phyloP scores from a whole-genome alignment of 2,329 filamentous ascomycete genomes.

The Lecanosticta acicola region DNA sequence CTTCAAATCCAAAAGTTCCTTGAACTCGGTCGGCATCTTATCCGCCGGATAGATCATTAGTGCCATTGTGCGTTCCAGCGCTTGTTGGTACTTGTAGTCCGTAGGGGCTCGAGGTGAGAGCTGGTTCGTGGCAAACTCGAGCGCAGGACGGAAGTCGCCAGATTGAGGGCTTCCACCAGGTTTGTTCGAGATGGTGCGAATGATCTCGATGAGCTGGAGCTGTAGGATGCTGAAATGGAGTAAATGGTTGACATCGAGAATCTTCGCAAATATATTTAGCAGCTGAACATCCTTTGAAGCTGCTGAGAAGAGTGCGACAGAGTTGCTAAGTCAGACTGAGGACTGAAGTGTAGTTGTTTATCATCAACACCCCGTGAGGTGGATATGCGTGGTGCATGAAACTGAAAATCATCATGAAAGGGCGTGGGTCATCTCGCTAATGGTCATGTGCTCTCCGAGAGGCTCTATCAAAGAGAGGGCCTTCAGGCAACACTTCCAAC shows the following conservation, averaged over 20 bases:
- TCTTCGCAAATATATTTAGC: conserved; percentile 47
- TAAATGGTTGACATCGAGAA: conserved; percentile 74
- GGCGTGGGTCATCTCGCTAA: no score
- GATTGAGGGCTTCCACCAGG: conserved; percentile 45
- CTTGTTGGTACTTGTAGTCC: conserved; percentile 73
- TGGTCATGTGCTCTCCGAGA: no score
- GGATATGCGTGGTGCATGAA: conserved; percentile 99
- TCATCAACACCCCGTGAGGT: conserved; percentile 81
- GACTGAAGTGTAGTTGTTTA: conserved; percentile 73
- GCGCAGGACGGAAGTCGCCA: conserved; percentile 73
- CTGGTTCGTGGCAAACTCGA: conserved; percentile 82
- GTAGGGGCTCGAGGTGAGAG: conserved; percentile 81
- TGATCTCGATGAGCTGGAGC: conserved; percentile 89
- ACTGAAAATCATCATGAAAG: conserved; percentile 89
- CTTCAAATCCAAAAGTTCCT: conserved; percentile 69
- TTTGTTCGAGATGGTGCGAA: conserved; percentile 56
- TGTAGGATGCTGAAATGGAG: conserved; percentile 87
- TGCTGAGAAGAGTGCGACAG: not conserved
- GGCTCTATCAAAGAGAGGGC: no score
- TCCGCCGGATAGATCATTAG: conserved; percentile 84
- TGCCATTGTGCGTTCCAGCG: conserved; percentile 88
- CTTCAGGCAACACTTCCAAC: no score
- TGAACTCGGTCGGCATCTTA: conserved; percentile 67
- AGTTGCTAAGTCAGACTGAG: conserved; percentile 66
- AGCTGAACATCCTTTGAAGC: not conserved